A percentile compares a stretch with the other conserved stretches of the same genome.
phyloP scores from a whole-genome alignment of 805 yeast genomes.

The Candida germanica region DNA sequence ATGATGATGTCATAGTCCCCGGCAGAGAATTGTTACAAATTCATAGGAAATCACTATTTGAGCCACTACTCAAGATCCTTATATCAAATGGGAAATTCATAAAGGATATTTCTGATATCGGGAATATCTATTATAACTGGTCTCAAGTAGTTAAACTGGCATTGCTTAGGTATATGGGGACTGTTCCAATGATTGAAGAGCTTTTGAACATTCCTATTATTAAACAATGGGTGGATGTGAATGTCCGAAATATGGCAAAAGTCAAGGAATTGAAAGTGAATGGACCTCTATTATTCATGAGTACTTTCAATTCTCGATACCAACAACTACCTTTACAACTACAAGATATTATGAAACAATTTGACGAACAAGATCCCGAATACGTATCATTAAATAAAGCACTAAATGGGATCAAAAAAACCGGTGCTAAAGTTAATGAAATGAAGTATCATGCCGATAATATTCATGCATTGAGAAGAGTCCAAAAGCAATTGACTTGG shows the following conservation, averaged over 20 bases:
- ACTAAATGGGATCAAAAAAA: constrained; percentile 48
- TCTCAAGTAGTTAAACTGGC: constrained; percentile 51
- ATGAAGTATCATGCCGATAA: constrained; percentile 62
- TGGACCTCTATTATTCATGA: constrained; percentile 36
- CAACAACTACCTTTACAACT: constrained; percentile 61
- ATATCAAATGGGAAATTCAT: constrained; percentile 65
- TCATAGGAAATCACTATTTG: constrained; percentile 53
- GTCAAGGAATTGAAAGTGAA: constrained; percentile 44
- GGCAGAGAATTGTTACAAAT: constrained; percentile 53
- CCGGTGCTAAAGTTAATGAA: constrained; percentile 60
- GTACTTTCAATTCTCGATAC: constrained; percentile 43
- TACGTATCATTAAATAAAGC: constrained; percentile 50
- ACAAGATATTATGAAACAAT: constrained; percentile 49
- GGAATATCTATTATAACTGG: constrained; percentile 66
- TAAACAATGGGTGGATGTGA: constrained; percentile 55
- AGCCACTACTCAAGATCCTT: constrained; percentile 56
- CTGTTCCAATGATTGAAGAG: constrained; percentile 59
- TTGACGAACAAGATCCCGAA: constrained; percentile 47
- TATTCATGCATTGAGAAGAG: constrained; percentile 48
- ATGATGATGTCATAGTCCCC: constrained; percentile 54
- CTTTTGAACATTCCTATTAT: constrained; percentile 50
- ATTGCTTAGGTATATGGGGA: constrained; percentile 57
- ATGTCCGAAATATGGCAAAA: constrained; percentile 48
- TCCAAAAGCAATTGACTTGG: constrained; percentile 55
- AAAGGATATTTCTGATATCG: constrained; percentile 46